These are phyloP conservation scores for Acorus gramineus DNA, from an alignment of 106 monocot species.

Conservation along the genomic window DNA sequence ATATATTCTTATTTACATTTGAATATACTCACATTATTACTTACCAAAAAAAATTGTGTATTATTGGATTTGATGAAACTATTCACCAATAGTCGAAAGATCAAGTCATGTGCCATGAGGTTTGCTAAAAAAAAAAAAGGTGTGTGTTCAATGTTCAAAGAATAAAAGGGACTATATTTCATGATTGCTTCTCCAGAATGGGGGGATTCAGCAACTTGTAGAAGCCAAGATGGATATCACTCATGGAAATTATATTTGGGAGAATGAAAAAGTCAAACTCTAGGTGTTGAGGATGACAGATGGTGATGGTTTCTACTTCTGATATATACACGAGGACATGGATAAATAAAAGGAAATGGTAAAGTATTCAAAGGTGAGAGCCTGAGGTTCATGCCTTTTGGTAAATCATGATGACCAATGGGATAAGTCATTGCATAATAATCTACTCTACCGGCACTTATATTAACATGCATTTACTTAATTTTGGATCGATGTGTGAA, in stretches of 20 bases:
- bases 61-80: not conserved
- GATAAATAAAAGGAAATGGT: not conserved
- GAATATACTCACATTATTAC: no score
- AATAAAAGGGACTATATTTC: not conserved
- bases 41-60: not conserved
- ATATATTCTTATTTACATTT: no score
- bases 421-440: not conserved
- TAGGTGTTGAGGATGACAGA: not conserved
- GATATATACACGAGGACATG: not conserved
- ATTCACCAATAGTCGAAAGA: not conserved
- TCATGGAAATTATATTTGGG: conserved; percentile 1
- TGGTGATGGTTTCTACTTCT: not conserved
- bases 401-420: not conserved
- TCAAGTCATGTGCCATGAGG: not conserved
- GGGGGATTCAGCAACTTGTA: not conserved
- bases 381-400: not conserved
- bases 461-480: not conserved
- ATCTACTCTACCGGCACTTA: not conserved
- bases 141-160: not conserved
- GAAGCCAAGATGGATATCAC: not conserved
- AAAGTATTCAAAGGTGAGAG: not conserved
- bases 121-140: not conserved
- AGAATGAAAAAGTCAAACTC: not conserved
- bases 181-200: not conserved
- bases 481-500: not conserved